Base-by-base conservation (phyloP, 179 eudicot genomes). In the Spergularia azorica region DNA sequence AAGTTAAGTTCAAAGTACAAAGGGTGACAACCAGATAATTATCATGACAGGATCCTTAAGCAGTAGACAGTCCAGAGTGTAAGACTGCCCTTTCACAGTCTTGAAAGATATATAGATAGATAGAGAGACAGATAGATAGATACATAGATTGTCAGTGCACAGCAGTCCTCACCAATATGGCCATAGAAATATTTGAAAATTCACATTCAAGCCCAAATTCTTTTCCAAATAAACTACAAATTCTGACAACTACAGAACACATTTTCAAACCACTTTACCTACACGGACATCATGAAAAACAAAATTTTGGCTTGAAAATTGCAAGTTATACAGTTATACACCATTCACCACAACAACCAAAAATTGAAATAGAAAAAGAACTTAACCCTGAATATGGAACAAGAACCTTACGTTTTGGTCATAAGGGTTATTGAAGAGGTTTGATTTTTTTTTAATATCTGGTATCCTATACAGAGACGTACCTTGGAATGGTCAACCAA, bases 401-500 rank as follows among this genome's bases (percentile, higher is more conserved):
- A 18, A 64, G 41, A 56, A 11, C 62, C 74, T 60, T 32, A 54
- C 46, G 52, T 26, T 21, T 57, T 58, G 50, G 58, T 36, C 32
- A 48, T 16, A 70, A 3, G 62, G 63, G 71, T 17, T 46, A 9
- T 41, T 56, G 16, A 56, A 41, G 32, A 14, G n/a, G 15, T 26
- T 38, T 21, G 26, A 64, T n/a, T n/a, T n/a, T 16, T 65, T 73
- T 9, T 73, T 11, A 43, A 61, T 17, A 67, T 26, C 57, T 63
- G 16, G 72, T 46, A 57, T 20, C 26, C 48, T 52, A 72, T 18
- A 76, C 20, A 74, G 54, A 39, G 21, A 39, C 81, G 68, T 90
- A 95, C 98, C 96, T 74, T 82, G 85, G 79, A 85, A 82, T 88
- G 79, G 83, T 95, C 99, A 20, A 93, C 86, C 85, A 95, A 81